Evolutionary conservation across 305 asterid species (phyloP).

Genomic region (Solanum hybrid): DNA sequence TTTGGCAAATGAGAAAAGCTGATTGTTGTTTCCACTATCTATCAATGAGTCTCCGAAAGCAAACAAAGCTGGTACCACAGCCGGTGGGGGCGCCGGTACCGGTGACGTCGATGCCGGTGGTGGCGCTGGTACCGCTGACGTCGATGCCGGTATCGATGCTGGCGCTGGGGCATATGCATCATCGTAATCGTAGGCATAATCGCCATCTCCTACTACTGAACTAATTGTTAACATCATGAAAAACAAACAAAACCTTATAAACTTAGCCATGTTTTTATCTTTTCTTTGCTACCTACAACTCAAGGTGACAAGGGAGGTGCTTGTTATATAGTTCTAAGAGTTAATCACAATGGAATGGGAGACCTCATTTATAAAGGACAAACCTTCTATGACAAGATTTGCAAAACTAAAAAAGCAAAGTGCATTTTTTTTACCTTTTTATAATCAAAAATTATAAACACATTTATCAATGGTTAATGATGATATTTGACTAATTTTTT

Average conservation of each 20-base stretch:
- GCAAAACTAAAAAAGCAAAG: background rate
- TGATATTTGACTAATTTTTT: background rate
- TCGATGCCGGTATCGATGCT: background rate
- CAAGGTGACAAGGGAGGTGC: background rate
- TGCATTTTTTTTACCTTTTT: background rate
- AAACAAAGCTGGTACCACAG: slow-evolving; percentile 30
- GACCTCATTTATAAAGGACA: background rate
- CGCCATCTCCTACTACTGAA: background rate
- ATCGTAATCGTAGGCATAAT: background rate
- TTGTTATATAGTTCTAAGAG: background rate
- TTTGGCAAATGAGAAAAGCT: slow-evolving; percentile 24
- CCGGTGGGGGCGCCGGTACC: slow-evolving; percentile 18
- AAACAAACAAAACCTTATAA: background rate
- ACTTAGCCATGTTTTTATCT: background rate
- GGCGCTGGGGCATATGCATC: background rate
- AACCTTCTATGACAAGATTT: background rate
- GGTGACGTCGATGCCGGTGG: background rate
- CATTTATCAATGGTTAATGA: background rate
- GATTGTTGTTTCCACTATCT: slow-evolving; percentile 33
- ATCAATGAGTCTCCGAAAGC: slow-evolving; percentile 27
- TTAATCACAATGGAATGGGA: background rate
- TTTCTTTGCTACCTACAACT: background rate
- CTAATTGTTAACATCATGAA: background rate
- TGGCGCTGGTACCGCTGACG: slow-evolving; percentile 17
- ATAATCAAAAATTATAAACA: background rate